Evolutionary conservation across 331 rosid genomes (phyloP), one percentile per base, ranked within the genome.

Genomic region (Prunus yedoensis): DNA sequence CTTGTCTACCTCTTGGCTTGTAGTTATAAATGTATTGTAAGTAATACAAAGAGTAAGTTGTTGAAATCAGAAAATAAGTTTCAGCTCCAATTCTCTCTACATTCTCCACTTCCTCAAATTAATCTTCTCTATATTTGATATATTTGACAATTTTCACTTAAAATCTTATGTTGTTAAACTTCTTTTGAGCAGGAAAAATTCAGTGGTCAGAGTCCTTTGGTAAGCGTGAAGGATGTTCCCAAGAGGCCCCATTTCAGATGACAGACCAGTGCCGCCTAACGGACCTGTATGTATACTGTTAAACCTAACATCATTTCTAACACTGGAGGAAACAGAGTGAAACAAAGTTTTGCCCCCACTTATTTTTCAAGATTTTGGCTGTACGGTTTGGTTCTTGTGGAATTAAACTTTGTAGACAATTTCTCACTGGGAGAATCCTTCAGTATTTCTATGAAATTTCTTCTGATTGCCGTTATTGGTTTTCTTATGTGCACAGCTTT

Each of bases 191-290:
- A 88, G 89, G 87, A 70, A 62, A 81, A 78, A 77, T 70, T 30
- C 23, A 35, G 30, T 0, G 66, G 61, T 27, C 83, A 30, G 49
- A 53, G 27, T 43, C 73, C 66, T 21, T 68, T 23, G 52, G 68
- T 68, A 62, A 81, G 70, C 13, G 41, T 65, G 38, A 79, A 20
- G 71, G 83, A 59, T 30, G 75, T 58, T 57, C 46, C 68, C 49
- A 81, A 54, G 43, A 81, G 86, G 80, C 80, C 71, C 59, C 79
- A 75, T 81, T 72, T 78, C 70, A 80, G 90, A 23, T 83, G 78
- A 82, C 57, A 66, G 66, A 64, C 47, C 45, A 57, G 50, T 77
- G 49, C 75, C 77, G 60, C 62, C 3, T 27, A 17, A 18, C 4
- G 32, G 17, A 56, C 60, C 32, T 77, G 86, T 76, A 53, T 78